Base-by-base conservation (phyloP, 164 flowering plant genomes). In the Houttuynia cordata region DNA sequence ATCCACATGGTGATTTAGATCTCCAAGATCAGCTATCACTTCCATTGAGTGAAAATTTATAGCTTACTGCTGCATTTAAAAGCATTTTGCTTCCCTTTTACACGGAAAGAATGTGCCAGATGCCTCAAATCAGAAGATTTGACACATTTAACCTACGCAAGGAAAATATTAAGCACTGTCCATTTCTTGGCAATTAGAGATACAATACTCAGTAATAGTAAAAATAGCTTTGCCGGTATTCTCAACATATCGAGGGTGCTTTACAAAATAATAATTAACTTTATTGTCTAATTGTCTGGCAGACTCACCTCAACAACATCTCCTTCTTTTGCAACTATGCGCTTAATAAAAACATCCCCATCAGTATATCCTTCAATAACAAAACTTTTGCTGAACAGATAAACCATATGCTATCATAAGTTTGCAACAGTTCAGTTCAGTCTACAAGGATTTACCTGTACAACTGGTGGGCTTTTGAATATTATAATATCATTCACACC, bases 321-420 rank as follows among this genome's bases (percentile, higher is more conserved):
- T 59, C 99, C 97, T 78, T 66, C 97, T 70, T 83, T 88, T 40
- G 99, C 99, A 61, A 94, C 88, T n/a, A 94, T 47, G 60, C 97
- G 70, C 71, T 94, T 94, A 53, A 94, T 94, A 67, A 94, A 94
- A 40, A 94, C 99, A 78, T 91, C 97, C 24, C 74, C 91, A 73
- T 91, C 95, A 14, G 96, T 88, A 68, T 88, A 94, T 60, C 99
- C 99, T 13, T 83, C 92, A 62, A 19, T 25, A 49, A 19, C 41
- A 23, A 41, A 55, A 41, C 20, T 52, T 19, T 7, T 9, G 13
- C 45, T 25, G 13, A 30, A 45, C 0, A 63, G 24, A 58, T 23
- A 0, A 0, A 8, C 18, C 34, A 63, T 50, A 24, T 19, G 23
- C 42, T 6, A n/a, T 12, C 9, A 45, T 30, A 24, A 41, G 10